Evolutionary conservation across 2,329 filamentous ascomycete genomes (phyloP), one percentile per base, ranked within the genome.

Genomic region (Arachnomyces sp.): DNA sequence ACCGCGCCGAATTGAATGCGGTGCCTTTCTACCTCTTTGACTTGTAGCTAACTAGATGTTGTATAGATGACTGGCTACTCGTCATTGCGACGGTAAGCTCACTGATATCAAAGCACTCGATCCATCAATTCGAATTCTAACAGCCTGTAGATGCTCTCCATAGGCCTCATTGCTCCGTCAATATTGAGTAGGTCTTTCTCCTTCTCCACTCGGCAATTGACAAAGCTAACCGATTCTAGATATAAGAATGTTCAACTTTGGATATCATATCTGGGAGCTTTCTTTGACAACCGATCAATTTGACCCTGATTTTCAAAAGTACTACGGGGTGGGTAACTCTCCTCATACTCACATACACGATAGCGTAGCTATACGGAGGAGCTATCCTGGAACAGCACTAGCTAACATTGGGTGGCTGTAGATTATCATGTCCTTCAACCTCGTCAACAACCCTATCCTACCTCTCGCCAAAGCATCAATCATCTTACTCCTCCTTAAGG

Each of bases 401-500:
- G 31, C 29, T 15, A 29, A 6, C 20, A 14, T 38, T 38, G 3
- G 7, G 18, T 17, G 7, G 12, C 12, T 16, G 8, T 28, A 63
- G 60, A 54, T 61, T 12, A 34, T 52, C 17, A 51, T 62, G 47
- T 56, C 59, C 15, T 62, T 63, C 51, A 64, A 63, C 35, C 56
- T 65, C 7, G 46, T 63, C 34, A 65, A 63, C 43, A 61, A 60
- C 8, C 60, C 59, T 3, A 65, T 65, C 35, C 42, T 65, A 17
- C 61, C 61, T 1, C 51, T 64, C n/a, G 61, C 64, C 39, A 65
- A 65, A 52, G 56, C 58, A 1, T 61, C 61, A 1, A 61, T 64
- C 38, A 61, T 64, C 12, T 45, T 63, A 7, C 57, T 65, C 16
- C 59, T 65, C 28, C 53, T 64, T 3, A 50, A 60, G 43, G 59